These are phyloP conservation scores for Backusella australiensis DNA, from an alignment of 192 early-diverging fungal species.

Conservation along the genomic window DNA sequence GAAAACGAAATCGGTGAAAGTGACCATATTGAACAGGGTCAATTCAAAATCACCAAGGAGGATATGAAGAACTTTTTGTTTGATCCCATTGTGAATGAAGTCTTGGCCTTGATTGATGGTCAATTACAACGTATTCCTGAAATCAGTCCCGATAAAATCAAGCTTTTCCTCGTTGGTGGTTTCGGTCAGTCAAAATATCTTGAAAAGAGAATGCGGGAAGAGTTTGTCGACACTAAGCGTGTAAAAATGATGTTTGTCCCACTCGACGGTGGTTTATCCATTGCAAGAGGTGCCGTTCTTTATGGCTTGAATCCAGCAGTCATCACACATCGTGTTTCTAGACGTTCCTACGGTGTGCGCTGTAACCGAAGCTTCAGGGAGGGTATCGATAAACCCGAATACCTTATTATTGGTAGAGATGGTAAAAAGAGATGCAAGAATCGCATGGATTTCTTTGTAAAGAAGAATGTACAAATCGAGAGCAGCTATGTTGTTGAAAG, in stretches of 20 bases:
- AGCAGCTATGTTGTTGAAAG: conserved; percentile 37
- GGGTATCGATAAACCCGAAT: conserved; percentile 43
- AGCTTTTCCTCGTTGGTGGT: conserved; percentile 55
- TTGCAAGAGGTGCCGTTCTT: conserved; percentile 52
- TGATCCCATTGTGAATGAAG: conserved; percentile 53
- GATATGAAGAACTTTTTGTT: conserved; percentile 49
- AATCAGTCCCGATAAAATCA: conserved; percentile 31
- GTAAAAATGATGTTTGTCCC: conserved; percentile 52
- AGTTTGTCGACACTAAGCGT: conserved; percentile 35
- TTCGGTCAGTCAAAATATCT: conserved; percentile 55
- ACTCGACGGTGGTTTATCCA: conserved; percentile 47
- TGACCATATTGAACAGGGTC: conserved; percentile 48
- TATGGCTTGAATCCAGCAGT: conserved; percentile 50
- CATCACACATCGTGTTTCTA: conserved; percentile 48
- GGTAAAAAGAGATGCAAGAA: conserved; percentile 48
- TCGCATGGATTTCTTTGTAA: conserved; percentile 48
- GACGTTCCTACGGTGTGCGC: conserved; percentile 51
- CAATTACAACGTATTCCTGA: conserved; percentile 45
- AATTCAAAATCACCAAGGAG: conserved; percentile 44
- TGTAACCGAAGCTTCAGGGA: conserved; percentile 49
- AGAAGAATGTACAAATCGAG: conserved; percentile 19
- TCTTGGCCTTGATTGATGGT: conserved; percentile 46
- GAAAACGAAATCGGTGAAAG: conserved; percentile 43
- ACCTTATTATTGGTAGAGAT: conserved; percentile 45
- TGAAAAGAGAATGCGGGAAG: conserved; percentile 44